These are phyloP conservation scores for Barnettozyma botsteinii DNA, from an alignment of 805 yeast genomes.

Conservation along the genomic window DNA sequence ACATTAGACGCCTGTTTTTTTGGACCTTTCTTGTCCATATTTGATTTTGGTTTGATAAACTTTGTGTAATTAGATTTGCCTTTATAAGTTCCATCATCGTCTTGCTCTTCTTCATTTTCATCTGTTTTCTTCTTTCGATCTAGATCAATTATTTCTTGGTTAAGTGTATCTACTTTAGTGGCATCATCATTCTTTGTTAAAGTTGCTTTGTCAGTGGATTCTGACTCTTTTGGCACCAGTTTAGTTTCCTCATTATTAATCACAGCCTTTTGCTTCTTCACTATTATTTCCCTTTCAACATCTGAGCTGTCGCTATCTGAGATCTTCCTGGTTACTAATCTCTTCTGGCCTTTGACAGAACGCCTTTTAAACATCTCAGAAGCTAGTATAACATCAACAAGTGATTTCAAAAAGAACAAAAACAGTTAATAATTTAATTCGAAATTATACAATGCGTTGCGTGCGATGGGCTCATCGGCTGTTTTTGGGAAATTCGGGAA, in stretches of 20 bases:
- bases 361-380: constrained; percentile 36
- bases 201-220: constrained; percentile 2
- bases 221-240: neutral
- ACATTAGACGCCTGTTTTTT: constrained; percentile 42
- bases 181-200: constrained; percentile 23
- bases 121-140: constrained; percentile 15
- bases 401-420: too few species aligned
- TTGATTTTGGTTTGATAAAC: constrained; percentile 19
- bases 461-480: neutral
- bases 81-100: constrained; percentile 23
- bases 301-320: neutral
- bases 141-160: constrained; percentile 18
- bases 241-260: neutral
- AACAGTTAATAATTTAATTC: neutral
- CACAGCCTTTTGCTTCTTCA: constrained; percentile 10
- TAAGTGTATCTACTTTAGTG: constrained; percentile 18
- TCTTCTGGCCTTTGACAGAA: constrained; percentile 18
- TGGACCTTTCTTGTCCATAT: constrained; percentile 31
- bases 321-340: constrained; percentile 8
- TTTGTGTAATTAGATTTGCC: constrained; percentile 26
- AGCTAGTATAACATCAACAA: too few species aligned
- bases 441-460: neutral
- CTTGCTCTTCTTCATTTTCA: neutral
- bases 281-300: constrained; percentile 7
- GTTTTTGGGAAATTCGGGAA: neutral